Base-by-base conservation (phyloP, 257 asterid species). In the Solanum sejunctum region DNA sequence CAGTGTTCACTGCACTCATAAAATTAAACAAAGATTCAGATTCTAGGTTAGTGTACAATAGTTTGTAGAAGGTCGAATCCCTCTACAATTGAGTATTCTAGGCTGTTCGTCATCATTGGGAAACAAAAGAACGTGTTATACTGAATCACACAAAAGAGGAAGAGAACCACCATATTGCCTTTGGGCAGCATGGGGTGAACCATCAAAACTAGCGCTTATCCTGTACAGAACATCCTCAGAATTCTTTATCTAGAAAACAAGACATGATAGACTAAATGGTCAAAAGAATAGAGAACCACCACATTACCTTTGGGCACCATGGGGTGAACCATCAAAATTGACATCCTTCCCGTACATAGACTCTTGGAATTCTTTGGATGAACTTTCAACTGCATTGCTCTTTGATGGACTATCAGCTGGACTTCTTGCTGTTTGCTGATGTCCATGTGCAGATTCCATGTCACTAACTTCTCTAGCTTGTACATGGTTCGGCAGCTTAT, bases 321-420 rank as follows among this genome's bases (percentile, higher is more conserved):
- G 94, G 15, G 97, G 96, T 43, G 97, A 94, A 52, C 97, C 97
- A 90, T 94, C 92, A 75, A 88, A 66, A 79, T 82, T 89, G 83
- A 83, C 66, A 45, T 91, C 96, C 87, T 86, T 93, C 70, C 88
- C 79, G 61, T 58, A 77, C 73, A 84, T 90, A 61, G 89, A 88
- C 84, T 90, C 95, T 54, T 87, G 92, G 55, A 89, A 87, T 84
- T 88, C 94, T 86, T 91, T 91, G 84, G 95, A 89, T 57, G 94
- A 92, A 88, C 93, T 93, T 67, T 84, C 91, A 83, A 67, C 86
- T 45, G 88, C 90, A 81, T 87, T 91, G 58, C 91, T 88, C 86
- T 90, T 92, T 18, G 94, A 92, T 32, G 98, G 98, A 88, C 98
- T 92, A 85, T 87, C 95, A 9, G 96, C 94, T 88, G 95, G 93